These are phyloP conservation scores for Rhexocercosporidium sp. DNA, from an alignment of 2,329 filamentous ascomycete genomes.

Conservation along the genomic window DNA sequence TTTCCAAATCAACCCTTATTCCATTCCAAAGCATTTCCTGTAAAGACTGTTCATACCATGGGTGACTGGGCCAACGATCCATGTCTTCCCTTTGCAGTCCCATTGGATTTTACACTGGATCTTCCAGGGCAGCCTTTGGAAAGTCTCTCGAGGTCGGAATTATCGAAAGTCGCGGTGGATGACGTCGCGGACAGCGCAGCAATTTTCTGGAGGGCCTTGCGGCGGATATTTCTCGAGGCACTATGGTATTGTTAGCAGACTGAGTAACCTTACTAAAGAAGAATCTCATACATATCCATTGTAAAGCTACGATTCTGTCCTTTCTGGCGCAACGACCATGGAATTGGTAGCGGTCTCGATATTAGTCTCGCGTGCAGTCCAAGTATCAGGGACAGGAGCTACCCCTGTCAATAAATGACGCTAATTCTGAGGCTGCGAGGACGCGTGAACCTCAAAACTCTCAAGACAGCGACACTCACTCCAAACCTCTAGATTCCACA, in stretches of 20 bases:
- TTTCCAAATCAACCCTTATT: conserved; percentile 27
- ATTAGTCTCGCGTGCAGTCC: not conserved
- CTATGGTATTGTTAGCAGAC: conserved; percentile 33
- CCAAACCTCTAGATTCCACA: conserved; percentile 5
- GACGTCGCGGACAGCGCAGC: conserved; percentile 64
- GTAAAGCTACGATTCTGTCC: not conserved
- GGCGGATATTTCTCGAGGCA: conserved; percentile 60
- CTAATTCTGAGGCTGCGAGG: conserved; percentile 30
- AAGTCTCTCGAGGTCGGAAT: conserved; percentile 66
- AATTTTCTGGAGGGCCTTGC: conserved; percentile 68
- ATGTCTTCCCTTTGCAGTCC: conserved; percentile 47
- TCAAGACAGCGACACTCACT: conserved; percentile 5
- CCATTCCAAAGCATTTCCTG: not conserved
- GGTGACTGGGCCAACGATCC: conserved; percentile 58
- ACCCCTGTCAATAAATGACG: conserved; percentile 37
- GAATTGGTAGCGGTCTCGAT: not conserved
- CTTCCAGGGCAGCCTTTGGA: conserved; percentile 60
- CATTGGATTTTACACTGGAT: conserved; percentile 54
- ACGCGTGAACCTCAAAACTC: conserved; percentile 30
- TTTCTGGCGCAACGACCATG: conserved; percentile 1
- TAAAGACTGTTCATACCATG: conserved; percentile 55
- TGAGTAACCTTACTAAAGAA: not conserved
- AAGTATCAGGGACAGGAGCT: conserved; percentile 24
- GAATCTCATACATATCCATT: conserved; percentile 34
- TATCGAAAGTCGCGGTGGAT: conserved; percentile 59